A percentile compares a stretch with the other conserved stretches of the same genome.
Evolutionary conservation across 129 eudicot species (phyloP).

Genomic region (Artemisia tridentata): DNA sequence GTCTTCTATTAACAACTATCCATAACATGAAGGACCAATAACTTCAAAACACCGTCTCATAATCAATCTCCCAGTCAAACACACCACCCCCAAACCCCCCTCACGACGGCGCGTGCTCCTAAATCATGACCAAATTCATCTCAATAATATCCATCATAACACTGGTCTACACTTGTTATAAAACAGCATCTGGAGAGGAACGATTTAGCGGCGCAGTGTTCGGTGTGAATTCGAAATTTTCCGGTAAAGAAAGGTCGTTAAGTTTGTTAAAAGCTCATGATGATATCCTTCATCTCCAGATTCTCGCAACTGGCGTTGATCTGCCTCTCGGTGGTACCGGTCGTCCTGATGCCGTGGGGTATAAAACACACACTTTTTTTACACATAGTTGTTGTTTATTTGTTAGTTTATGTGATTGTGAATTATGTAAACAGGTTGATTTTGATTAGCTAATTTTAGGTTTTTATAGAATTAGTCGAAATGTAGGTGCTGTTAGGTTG

Average conservation of each 20-base stretch:
- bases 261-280: slow-evolving; percentile 42
- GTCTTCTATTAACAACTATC: too few relatives aligned
- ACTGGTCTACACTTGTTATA: slow-evolving; percentile 13
- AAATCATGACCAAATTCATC: background rate
- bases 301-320: slow-evolving; percentile 40
- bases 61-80: too few relatives aligned
- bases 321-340: slow-evolving; percentile 44
- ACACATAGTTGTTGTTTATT: background rate
- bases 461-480: too few relatives aligned
- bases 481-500: too few relatives aligned
- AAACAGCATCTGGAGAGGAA: background rate
- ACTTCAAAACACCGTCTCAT: too few relatives aligned
- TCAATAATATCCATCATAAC: background rate
- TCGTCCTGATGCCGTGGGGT: slow-evolving; percentile 46
- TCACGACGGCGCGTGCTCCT: too few relatives aligned
- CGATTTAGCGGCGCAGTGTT: slow-evolving; percentile 36
- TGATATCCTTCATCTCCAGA: slow-evolving; percentile 36
- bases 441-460: too few relatives aligned
- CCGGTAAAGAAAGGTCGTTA: slow-evolving; percentile 36
- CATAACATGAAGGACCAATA: too few relatives aligned
- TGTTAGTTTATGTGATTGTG: background rate
- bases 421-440: background rate
- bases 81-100: too few relatives aligned
- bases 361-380: background rate
- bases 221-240: slow-evolving; percentile 34